Evolutionary conservation across 2,329 filamentous ascomycete genomes (phyloP).

Genomic region (Claviceps maximensis): DNA sequence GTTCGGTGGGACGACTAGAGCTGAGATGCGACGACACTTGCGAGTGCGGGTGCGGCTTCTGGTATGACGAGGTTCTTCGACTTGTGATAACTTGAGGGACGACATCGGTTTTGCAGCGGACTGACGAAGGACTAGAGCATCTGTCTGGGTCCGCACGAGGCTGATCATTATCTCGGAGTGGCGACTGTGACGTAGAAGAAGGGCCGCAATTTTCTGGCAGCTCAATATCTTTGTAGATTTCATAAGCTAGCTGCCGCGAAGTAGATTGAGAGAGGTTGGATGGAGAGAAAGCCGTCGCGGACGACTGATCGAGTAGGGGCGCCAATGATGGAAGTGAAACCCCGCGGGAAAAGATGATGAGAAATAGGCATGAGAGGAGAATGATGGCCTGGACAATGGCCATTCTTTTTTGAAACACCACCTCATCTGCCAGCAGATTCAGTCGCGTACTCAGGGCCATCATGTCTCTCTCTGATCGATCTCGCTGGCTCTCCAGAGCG

Average conservation of each 20-base stretch:
- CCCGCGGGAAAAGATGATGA: conserved; percentile 67
- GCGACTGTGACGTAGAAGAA: background rate
- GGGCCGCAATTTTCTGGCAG: background rate
- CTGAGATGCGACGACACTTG: conserved; percentile 17
- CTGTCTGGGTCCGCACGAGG: background rate
- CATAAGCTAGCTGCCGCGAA: conserved; percentile 6
- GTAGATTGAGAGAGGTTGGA: conserved; percentile 9
- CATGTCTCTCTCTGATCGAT: conserved; percentile 72
- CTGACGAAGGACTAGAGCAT: background rate
- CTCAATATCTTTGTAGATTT: background rate
- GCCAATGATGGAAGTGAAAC: conserved; percentile 24
- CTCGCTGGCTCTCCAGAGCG: conserved; percentile 76
- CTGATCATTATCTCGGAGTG: background rate
- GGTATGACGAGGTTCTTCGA: conserved; percentile 8
- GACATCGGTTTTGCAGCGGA: background rate
- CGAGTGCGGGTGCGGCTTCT: background rate
- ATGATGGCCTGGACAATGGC: conserved; percentile 83
- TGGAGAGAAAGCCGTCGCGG: conserved; percentile 11
- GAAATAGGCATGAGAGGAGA: conserved; percentile 69
- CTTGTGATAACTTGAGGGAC: conserved; percentile 4
- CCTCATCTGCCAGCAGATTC: conserved; percentile 84
- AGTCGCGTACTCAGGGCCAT: conserved; percentile 68
- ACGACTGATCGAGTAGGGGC: conserved; percentile 16
- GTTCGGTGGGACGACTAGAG: conserved; percentile 10
- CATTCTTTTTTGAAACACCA: conserved; percentile 79